Evolutionary conservation across 1,284 basidiomycete genomes (phyloP).

Genomic region (Leccinum fuscescens): DNA sequence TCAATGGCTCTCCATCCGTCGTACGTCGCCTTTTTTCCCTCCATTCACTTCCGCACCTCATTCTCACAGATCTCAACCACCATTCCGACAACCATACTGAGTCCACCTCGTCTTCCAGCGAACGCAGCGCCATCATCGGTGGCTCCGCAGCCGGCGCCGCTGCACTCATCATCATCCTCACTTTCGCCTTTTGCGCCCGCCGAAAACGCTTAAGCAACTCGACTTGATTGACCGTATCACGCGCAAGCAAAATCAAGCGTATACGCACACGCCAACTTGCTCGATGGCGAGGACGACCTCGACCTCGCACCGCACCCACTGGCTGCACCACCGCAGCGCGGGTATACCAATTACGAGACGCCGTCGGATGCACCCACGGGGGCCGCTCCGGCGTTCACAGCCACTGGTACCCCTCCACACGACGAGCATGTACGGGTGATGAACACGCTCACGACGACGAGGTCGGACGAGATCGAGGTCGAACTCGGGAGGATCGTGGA

Average conservation of each 20-base stretch:
- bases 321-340: background rate
- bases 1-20: constrained; percentile 14
- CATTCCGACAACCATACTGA: constrained; percentile 19
- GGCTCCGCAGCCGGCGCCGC: no score
- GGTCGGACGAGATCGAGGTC: constrained; percentile 28
- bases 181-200: no score
- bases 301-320: no score
- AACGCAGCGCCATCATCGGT: no score
- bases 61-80: constrained; percentile 13
- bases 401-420: constrained; percentile 21
- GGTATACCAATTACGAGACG: constrained; percentile 33
- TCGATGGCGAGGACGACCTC: no score
- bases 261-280: no score
- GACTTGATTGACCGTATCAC: no score
- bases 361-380: constrained; percentile 19
- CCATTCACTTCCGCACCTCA: no score
- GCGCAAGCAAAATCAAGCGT: no score
- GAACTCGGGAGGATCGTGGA: constrained; percentile 48
- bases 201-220: no score
- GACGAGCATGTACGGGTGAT: constrained; percentile 40
- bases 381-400: background rate
- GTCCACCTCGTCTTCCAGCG: no score
- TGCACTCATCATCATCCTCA: no score
- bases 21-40: constrained; percentile 11
- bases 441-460: constrained; percentile 38